These are phyloP conservation scores for Aeschynomene evenia DNA, from an alignment of 306 rosid genomes.

Conservation along the genomic window DNA sequence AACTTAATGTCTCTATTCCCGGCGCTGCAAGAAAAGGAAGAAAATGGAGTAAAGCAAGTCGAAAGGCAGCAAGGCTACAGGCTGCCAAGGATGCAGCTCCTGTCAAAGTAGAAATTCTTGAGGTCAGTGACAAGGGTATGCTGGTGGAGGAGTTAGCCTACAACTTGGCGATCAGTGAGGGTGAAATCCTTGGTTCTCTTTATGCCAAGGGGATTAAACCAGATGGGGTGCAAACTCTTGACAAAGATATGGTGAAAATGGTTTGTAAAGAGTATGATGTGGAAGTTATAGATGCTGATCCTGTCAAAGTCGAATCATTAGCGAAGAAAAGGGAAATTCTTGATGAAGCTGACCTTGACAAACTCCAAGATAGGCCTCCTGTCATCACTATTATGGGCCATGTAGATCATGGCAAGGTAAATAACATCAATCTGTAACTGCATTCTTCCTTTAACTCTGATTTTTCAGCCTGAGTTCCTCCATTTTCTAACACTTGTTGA, in stretches of 20 bases:
- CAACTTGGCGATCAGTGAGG: slow-evolving; percentile 72
- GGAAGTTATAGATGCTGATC: slow-evolving; percentile 79
- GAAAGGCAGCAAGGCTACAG: slow-evolving; percentile 93
- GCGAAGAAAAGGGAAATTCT: slow-evolving; percentile 70
- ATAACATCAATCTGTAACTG: slow-evolving; percentile 8
- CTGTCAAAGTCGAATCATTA: slow-evolving; percentile 71
- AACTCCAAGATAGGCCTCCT: slow-evolving; percentile 91
- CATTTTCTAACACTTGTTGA: slow-evolving; percentile 39
- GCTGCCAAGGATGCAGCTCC: slow-evolving; percentile 99
- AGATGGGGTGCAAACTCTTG: slow-evolving; percentile 92
- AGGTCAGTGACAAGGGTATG: slow-evolving; percentile 83
- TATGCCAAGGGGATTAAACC: slow-evolving; percentile 91
- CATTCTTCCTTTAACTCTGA: slow-evolving; percentile 14
- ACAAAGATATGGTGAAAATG: slow-evolving; percentile 94
- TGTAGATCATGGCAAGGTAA: slow-evolving; percentile 97
- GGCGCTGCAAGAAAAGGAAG: slow-evolving; percentile 86
- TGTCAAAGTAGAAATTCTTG: slow-evolving; percentile 92
- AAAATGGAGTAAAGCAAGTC: slow-evolving; percentile 97
- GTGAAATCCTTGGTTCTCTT: slow-evolving; percentile 83
- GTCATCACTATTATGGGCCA: slow-evolving; percentile 98
- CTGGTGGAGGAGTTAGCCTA: slow-evolving; percentile 79
- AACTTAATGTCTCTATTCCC: slow-evolving; percentile 68
- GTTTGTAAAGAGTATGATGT: slow-evolving; percentile 80
- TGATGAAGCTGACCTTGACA: slow-evolving; percentile 75
- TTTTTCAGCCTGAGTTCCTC: slow-evolving; percentile 24